These are phyloP conservation scores for Penicillium bialowiezense DNA, from an alignment of 495 filamentous ascomycete species.

Conservation along the genomic window DNA sequence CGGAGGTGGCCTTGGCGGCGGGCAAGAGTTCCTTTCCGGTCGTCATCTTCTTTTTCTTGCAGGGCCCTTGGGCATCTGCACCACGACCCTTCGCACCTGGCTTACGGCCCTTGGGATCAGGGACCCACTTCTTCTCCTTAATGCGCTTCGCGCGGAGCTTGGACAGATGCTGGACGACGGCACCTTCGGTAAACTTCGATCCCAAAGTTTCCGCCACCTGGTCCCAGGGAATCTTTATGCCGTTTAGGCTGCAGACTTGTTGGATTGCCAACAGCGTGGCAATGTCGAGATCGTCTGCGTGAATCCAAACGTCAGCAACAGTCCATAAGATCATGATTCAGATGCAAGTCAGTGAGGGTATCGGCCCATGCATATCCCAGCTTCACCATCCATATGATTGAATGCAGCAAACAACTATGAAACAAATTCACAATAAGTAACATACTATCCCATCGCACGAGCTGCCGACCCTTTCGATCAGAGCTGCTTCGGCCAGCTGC, in stretches of 20 bases:
- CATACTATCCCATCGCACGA: neutral
- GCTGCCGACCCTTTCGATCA: neutral
- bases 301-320: neutral
- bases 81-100: too few relatives aligned
- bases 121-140: constrained; percentile 23
- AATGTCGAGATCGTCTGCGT: constrained; percentile 38
- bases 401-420: too few relatives aligned
- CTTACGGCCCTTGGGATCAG: too few relatives aligned
- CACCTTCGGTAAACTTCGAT: constrained; percentile 35
- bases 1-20: too few relatives aligned
- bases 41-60: too few relatives aligned
- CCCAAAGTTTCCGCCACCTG: constrained; percentile 35
- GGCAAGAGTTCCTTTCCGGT: too few relatives aligned
- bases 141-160: constrained; percentile 41
- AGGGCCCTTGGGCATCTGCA: too few relatives aligned
- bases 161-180: constrained; percentile 47
- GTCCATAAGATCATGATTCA: neutral
- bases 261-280: constrained; percentile 44
- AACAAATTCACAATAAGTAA: too few relatives aligned
- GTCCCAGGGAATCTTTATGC: constrained; percentile 41
- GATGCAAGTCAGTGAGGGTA: neutral
- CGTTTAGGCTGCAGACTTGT: constrained; percentile 34
- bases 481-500: neutral
- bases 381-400: too few relatives aligned
- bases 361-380: neutral